Conservation (phyloP, 1,139 yeast species). For the Entelexis sorbosivorans region DNA sequence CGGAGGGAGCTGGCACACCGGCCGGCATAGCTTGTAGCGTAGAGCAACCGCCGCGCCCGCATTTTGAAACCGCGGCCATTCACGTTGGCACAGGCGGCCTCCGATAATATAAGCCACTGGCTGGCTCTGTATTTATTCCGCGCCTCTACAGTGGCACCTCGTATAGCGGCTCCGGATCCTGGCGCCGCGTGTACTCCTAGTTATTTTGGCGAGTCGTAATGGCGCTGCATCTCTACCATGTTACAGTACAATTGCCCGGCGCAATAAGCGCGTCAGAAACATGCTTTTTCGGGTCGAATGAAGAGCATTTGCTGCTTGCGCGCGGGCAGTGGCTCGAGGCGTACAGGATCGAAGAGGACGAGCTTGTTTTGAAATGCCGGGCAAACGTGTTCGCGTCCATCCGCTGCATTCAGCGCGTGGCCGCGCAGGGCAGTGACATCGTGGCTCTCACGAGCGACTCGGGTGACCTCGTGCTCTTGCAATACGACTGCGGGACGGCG, state of each 20-base stretch:
- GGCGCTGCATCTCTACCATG: constrained; percentile 10
- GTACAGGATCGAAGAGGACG: constrained; percentile 42
- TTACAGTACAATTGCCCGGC: constrained; percentile 30
- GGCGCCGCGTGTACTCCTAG: no score
- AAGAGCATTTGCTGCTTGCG: constrained; percentile 57
- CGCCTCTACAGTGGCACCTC: no score
- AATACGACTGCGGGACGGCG: constrained; percentile 35
- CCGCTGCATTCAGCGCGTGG: constrained; percentile 33
- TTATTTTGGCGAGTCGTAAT: neutral
- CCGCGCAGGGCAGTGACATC: constrained; percentile 36
- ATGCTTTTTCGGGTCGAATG: constrained; percentile 53
- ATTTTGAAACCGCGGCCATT: no score
- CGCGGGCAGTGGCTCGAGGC: constrained; percentile 46
- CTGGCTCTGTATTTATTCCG: no score
- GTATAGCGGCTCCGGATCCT: no score
- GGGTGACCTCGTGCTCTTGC: constrained; percentile 56
- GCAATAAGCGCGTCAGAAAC: constrained; percentile 44
- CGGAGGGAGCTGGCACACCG: no score
- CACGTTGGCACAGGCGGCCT: no score
- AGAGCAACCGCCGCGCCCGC: no score
- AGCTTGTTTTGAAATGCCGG: constrained; percentile 38
- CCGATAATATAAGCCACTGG: no score
- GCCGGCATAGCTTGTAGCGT: no score
- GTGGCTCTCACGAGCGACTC: constrained; percentile 71
- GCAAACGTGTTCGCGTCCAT: constrained; percentile 53